Conservation (phyloP, 257 asterid species). For the Avicennia marina region DNA sequence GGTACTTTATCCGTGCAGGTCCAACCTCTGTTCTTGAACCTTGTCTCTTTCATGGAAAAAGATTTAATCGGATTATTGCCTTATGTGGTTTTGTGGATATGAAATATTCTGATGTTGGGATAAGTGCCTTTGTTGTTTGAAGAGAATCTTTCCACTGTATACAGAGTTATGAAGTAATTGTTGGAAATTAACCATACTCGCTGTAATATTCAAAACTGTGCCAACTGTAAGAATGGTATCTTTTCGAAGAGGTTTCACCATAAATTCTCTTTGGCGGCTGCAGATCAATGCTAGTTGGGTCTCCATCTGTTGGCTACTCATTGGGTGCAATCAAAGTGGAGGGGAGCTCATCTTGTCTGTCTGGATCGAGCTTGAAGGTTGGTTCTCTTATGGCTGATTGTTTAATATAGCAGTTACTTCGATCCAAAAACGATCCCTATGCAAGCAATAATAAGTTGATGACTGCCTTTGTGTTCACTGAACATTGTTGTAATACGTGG, state of each 20-base stretch:
- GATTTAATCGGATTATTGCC: no score
- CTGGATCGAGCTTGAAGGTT: constrained; percentile 60
- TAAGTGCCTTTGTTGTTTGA: background rate
- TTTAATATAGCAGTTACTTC: constrained; percentile 31
- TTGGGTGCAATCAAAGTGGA: constrained; percentile 42
- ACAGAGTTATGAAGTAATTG: background rate
- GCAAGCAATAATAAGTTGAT: no score
- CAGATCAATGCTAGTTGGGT: constrained; percentile 61
- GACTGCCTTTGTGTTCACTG: no score
- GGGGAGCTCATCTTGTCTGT: constrained; percentile 29
- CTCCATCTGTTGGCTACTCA: constrained; percentile 37
- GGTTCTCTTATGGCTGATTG: constrained; percentile 13
- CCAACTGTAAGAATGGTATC: no score
- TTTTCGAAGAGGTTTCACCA: no score
- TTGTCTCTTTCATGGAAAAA: no score
- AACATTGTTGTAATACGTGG: no score
- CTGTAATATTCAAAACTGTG: no score
- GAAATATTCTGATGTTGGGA: no score
- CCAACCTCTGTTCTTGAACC: no score
- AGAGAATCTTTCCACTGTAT: background rate
- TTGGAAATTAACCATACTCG: background rate
- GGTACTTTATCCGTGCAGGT: no score
- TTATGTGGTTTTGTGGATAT: no score
- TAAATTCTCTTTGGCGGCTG: constrained; percentile 5
- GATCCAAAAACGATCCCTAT: constrained; percentile 45